Base-by-base conservation (phyloP, 1,139 yeast species). In the Blastobotrys buckinghamii region DNA sequence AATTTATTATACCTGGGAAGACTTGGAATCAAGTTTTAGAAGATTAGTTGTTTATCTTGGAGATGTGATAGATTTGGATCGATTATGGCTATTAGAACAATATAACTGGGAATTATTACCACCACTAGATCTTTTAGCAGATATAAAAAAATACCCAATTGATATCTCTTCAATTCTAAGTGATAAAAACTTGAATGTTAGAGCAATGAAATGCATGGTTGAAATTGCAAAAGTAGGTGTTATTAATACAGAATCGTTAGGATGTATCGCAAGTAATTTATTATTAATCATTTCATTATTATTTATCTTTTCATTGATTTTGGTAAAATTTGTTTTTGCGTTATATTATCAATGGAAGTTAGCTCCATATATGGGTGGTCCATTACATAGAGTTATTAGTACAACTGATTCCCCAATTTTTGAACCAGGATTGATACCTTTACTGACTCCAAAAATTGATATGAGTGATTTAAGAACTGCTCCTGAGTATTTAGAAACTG, bases 161-260 rank as follows among this genome's bases (percentile, higher is more conserved):
- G 43, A 47, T 22, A 54, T 55, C 15, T 48, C 55, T 15, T 52
- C 53, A 6, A 29, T 46, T 12, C 33, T 50, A 12, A 47, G 53
- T n/a, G 47, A 36, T n/a, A 38, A 17, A 2, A 22, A 30, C 1
- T 29, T 50, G 4, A 45, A 44, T 13, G 42, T 30, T n/a, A 47
- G 39, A 52, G 81, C 81, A 2, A 94, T 90, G 2, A 76, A 81
- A 58, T 88, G 96, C 67, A 71, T 87, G 41, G 74, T 82, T 9
- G 96, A 88, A 66, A 81, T 85, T 46, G 73, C 84, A 41, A 86
- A 83, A 67, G 89, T 87, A 22, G 96, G 96, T 29, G 79, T 78
- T 34, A 78, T 88, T 50, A 95, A 87, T 63, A 77, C 88, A 0
- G 85, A 84, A 45, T 79, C 95, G 10, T 76, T 87, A 54, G 96